Percentiles rank a stretch among this genome's conserved stretches.
Conservation (phyloP, 495 filamentous ascomycete genomes). For the Xylaria palmicola region DNA sequence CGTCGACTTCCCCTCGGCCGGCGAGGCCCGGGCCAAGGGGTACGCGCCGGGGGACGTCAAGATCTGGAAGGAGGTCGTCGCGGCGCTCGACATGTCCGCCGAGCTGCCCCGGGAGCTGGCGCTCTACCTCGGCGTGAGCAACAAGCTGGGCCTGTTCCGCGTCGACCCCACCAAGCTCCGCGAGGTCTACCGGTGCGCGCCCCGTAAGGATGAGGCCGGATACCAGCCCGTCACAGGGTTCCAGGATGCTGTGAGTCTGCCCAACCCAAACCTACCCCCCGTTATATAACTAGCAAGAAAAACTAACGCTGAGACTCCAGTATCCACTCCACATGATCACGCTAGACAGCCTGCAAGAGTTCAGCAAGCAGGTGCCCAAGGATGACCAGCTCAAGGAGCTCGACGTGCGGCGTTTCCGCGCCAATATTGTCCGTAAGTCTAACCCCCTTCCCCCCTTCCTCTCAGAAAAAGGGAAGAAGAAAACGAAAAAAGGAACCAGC, state of each 20-base stretch:
- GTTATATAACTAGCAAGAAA: neutral
- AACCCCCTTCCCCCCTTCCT: neutral
- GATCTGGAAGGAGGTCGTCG: constrained; percentile 77
- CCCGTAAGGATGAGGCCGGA: constrained; percentile 62
- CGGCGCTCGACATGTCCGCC: constrained; percentile 58
- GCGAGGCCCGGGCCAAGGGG: constrained; percentile 49
- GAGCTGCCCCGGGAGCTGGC: constrained; percentile 51
- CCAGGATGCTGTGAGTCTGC: constrained; percentile 70
- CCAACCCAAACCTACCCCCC: no score
- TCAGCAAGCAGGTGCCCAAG: constrained; percentile 56
- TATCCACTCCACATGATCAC: constrained; percentile 85
- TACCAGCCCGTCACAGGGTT: constrained; percentile 80
- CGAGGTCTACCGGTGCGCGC: constrained; percentile 74
- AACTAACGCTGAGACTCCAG: constrained; percentile 31
- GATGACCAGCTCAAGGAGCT: constrained; percentile 47
- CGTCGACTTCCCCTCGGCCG: constrained; percentile 56
- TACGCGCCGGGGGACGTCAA: constrained; percentile 64
- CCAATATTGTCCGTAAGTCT: constrained; percentile 71
- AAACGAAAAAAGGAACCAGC: neutral
- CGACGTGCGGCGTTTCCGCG: constrained; percentile 70
- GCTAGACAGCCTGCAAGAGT: constrained; percentile 68
- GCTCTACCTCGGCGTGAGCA: constrained; percentile 61
- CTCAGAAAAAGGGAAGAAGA: neutral
- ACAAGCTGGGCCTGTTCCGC: constrained; percentile 70
- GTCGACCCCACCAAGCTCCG: constrained; percentile 60